Conservation (phyloP, 2,329 filamentous ascomycete genomes). For the Neofusicoccum ribis region DNA sequence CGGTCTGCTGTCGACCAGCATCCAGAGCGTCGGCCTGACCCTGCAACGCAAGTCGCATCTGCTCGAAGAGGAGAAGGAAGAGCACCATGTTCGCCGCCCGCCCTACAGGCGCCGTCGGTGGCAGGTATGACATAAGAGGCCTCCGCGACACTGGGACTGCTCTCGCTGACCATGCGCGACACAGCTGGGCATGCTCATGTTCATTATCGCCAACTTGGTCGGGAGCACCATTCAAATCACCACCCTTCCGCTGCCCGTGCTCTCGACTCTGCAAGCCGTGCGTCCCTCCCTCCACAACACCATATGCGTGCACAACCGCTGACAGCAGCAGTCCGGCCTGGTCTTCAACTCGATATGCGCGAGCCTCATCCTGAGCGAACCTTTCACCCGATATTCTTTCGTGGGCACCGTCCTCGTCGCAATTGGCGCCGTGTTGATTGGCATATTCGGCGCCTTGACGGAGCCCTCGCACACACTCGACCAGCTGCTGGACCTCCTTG, state of each 20-base stretch:
- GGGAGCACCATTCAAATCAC: slow-evolving; percentile 98
- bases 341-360: slow-evolving; percentile 99
- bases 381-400: slow-evolving; percentile 92
- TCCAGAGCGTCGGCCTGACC: slow-evolving; percentile 92
- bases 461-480: slow-evolving; percentile 86
- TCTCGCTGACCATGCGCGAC: slow-evolving; percentile 23
- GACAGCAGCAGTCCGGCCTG: slow-evolving; percentile 65
- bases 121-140: slow-evolving; percentile 60
- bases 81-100: slow-evolving; percentile 75
- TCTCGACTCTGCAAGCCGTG: slow-evolving; percentile 88
- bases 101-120: slow-evolving; percentile 88
- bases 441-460: slow-evolving; percentile 88
- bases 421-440: slow-evolving; percentile 84
- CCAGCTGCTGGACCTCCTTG: slow-evolving; percentile 76
- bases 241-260: slow-evolving; percentile 86
- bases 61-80: slow-evolving; percentile 89
- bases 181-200: slow-evolving; percentile 88
- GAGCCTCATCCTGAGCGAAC: slow-evolving; percentile 85
- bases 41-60: slow-evolving; percentile 98
- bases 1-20: slow-evolving; percentile 87
- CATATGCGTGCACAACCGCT: slow-evolving; percentile 4
- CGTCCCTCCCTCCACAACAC: slow-evolving; percentile 26
- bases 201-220: slow-evolving; percentile 88
- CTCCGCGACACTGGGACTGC: neutral
- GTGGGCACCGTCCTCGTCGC: slow-evolving; percentile 87